Base-by-base conservation (phyloP, 2,329 filamentous ascomycete genomes). In the Fusarium circinatum region DNA sequence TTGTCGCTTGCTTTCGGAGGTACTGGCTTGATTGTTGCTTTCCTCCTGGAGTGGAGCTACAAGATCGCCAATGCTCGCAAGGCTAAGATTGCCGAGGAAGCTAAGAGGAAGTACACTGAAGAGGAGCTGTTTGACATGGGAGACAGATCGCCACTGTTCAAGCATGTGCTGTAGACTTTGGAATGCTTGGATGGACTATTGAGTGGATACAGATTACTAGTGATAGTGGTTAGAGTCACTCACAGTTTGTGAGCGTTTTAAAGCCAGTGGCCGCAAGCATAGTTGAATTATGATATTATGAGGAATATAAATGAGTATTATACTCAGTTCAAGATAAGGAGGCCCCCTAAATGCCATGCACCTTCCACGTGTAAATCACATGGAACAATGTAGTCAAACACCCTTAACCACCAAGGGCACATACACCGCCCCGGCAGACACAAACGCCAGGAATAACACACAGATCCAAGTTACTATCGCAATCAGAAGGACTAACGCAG, bases 81-180 rank as follows among this genome's bases (percentile, higher is more conserved):
- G 66, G 80, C 72, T 1, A 74, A 62, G 57, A 72, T 81, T 38
- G 70, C 75, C 0, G 79, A 80, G 5, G 78, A 79, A 34, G 78
- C 80, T 8, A 73, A 74, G 51, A 61, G 55, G 5, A 80, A 73
- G 70, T 81, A 80, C 57, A 79, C 77, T 0, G 76, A 79, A n/a
- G 76, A 79, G 54, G 73, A 82, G 58, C 24, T 82, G 8, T 78
- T 78, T 24, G 70, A 76, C 4, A 78, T 82, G 77, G 81, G 81
- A 39, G 81, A 82, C 42, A 68, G 76, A 24, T 82, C 80, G 10
- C 81, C 81, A 1, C 41, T 81, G 30, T 81, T 81, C 47, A 76
- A 77, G 63, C 79, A 81, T 69, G 70, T 76, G 8, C 68, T 80
- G 10, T 80, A 71, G 68, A 20, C 4, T 18, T 14, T 8, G 6